A percentile compares a stretch with the other conserved stretches of the same genome.
phyloP scores from a whole-genome alignment of 768 basidiomycete species.

The Melanogaster broomeanus region DNA sequence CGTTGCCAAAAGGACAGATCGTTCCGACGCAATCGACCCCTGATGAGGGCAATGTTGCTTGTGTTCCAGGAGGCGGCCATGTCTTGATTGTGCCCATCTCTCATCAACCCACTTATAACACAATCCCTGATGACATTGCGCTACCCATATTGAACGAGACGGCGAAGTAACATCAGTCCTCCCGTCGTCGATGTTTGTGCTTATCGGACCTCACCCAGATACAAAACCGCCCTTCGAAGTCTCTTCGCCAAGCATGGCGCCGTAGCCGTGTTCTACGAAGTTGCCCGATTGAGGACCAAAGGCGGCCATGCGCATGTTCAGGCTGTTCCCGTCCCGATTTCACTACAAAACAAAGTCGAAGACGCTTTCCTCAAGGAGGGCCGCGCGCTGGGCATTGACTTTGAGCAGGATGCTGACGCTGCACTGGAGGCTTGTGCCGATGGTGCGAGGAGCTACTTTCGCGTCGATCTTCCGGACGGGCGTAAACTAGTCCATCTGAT shows the following conservation, averaged over 20 bases:
- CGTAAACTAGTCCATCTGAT: slow-evolving; percentile 84
- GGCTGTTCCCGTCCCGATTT: slow-evolving; percentile 73
- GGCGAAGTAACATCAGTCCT: slow-evolving; percentile 51
- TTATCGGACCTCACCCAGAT: slow-evolving; percentile 43
- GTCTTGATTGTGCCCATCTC: slow-evolving; percentile 92
- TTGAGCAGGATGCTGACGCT: slow-evolving; percentile 68
- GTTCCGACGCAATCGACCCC: slow-evolving; percentile 71
- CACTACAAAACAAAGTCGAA: slow-evolving; percentile 63
- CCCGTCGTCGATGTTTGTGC: neutral
- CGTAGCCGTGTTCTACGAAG: slow-evolving; percentile 81
- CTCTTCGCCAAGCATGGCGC: slow-evolving; percentile 73
- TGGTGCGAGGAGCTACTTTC: slow-evolving; percentile 77
- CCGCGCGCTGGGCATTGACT: slow-evolving; percentile 63
- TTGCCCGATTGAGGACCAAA: slow-evolving; percentile 77
- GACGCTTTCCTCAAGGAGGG: slow-evolving; percentile 75
- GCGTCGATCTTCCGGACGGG: slow-evolving; percentile 87
- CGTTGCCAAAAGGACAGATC: slow-evolving; percentile 95
- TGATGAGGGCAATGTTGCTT: slow-evolving; percentile 36
- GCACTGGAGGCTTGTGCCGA: slow-evolving; percentile 54
- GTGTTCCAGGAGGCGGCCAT: slow-evolving; percentile 94
- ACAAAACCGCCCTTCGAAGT: slow-evolving; percentile 72
- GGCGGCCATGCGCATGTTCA: slow-evolving; percentile 97
- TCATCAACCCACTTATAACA: slow-evolving; percentile 86
- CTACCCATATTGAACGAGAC: slow-evolving; percentile 80
- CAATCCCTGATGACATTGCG: slow-evolving; percentile 78